Conservation (phyloP, 164 flowering plant species). For the Brasenia schreberi region DNA sequence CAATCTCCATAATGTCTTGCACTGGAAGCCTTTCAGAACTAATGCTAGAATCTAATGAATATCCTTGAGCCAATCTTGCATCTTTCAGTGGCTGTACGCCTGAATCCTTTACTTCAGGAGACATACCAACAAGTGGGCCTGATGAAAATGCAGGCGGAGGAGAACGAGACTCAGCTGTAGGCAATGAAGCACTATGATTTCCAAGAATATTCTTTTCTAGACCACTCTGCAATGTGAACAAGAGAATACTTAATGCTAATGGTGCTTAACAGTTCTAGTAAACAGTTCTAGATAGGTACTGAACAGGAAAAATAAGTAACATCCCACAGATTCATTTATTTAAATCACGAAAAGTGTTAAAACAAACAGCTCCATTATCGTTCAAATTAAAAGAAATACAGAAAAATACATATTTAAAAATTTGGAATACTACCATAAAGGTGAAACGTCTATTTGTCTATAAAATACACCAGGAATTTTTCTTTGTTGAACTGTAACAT, state of each 20-base stretch:
- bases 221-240: conserved; percentile 62
- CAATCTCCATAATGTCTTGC: conserved; percentile 64
- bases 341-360: background rate
- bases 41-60: conserved; percentile 19
- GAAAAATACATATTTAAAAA: too few species aligned
- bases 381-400: too few species aligned
- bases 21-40: conserved; percentile 27
- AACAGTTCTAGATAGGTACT: background rate
- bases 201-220: conserved; percentile 80
- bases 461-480: too few species aligned
- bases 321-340: too few species aligned
- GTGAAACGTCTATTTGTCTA: too few species aligned
- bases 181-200: conserved; percentile 58
- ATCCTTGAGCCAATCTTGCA: conserved; percentile 17
- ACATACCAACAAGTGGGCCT: conserved; percentile 44
- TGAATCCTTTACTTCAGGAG: conserved; percentile 24
- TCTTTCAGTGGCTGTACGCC: conserved; percentile 14
- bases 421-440: too few species aligned
- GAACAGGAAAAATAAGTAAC: background rate
- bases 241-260: background rate
- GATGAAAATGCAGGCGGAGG: conserved; percentile 95
- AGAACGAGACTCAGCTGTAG: conserved; percentile 35
- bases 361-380: background rate
- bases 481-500: too few species aligned
- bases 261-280: background rate